phyloP scores from a whole-genome alignment of 2,329 filamentous ascomycete species.

The Pseudohalonectria lignicola region DNA sequence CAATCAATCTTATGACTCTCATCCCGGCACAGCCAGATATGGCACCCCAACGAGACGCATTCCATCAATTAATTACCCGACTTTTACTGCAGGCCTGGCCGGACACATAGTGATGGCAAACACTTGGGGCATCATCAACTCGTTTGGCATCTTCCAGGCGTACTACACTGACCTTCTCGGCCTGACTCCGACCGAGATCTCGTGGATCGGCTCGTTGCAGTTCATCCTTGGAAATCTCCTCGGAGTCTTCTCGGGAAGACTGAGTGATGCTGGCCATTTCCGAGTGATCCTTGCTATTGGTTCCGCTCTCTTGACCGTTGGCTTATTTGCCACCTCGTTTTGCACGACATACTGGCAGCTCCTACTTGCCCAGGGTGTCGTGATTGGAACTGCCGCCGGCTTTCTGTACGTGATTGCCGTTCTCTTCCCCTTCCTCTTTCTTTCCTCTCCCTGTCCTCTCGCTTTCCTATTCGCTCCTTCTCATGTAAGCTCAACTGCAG shows the following conservation, averaged over 20 bases:
- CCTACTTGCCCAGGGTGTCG: slow-evolving; percentile 23
- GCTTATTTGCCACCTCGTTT: slow-evolving; percentile 7
- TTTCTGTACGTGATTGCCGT: slow-evolving; percentile 19
- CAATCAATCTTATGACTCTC: background rate
- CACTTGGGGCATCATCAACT: slow-evolving; percentile 10
- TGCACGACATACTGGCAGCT: slow-evolving; percentile 10
- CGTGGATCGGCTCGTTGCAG: slow-evolving; percentile 10
- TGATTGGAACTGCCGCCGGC: slow-evolving; percentile 22
- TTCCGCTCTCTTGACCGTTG: slow-evolving; percentile 3
- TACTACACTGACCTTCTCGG: slow-evolving; percentile 9
- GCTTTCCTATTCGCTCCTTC: too few species aligned
- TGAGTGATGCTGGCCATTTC: slow-evolving; percentile 9
- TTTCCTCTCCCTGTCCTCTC: too few species aligned
- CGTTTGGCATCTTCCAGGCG: slow-evolving; percentile 11
- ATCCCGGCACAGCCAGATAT: too few species aligned
- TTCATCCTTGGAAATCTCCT: slow-evolving; percentile 8
- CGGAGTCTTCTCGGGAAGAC: slow-evolving; percentile 6
- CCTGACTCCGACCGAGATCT: slow-evolving; percentile 9
- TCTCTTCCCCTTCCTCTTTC: too few species aligned
- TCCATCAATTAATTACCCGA: too few species aligned
- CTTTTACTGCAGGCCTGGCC: slow-evolving; percentile 2
- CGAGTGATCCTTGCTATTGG: slow-evolving; percentile 5
- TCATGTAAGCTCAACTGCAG: too few species aligned
- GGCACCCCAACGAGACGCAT: background rate
- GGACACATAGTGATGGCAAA: slow-evolving; percentile 15